Evolutionary conservation across 2,329 filamentous ascomycete genomes (phyloP), one percentile per base, ranked within the genome.

Genomic region (Scopulariopsis brevicaulis): DNA sequence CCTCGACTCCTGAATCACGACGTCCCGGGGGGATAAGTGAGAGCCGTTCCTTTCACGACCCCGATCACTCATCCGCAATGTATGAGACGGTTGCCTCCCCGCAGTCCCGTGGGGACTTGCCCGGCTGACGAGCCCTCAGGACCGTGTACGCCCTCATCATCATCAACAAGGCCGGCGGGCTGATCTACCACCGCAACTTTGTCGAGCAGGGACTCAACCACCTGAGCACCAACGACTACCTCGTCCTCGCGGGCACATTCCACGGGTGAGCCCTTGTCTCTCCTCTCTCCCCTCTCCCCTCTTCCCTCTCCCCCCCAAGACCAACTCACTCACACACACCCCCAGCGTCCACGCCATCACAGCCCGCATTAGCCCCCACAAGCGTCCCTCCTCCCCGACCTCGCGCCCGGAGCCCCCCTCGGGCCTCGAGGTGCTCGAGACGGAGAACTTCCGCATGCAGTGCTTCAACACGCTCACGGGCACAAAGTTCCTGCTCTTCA

Each of bases 111-210:
- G 15, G 25, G 15, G 48, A 34, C 56, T 56, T 50, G 34, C 54
- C 8, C 46, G 20, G 46, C 46, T 50, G 46, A 54, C 57, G n/a
- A n/a, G 43, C 2, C n/a, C n/a, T 12, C 65, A 97, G 92, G 94
- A 89, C 91, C 64, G 88, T 99, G 71, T 94, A 95, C 73, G 86
- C 92, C 60, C 86, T 99, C 68, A 91, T 97, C 71, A 87, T 99
- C 71, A 96, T 99, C 78, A 97, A 96, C 80, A 99, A 99, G 81
- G 92, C 94, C 63, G 94, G 92, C 60, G 94, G 94, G 66, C 82
- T 99, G 57, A 86, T 99, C 73, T 99, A 96, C 79, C 93, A 97
- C 74, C 90, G 91, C 65, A 89, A 90, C 68, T 97, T 99, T 72
- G 86, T 92, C 66, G 84, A 93, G 51, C 88, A 84, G 60, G 89